Conservation (phyloP, 306 rosid genomes). For the Dalbergia cochinchinensis region DNA sequence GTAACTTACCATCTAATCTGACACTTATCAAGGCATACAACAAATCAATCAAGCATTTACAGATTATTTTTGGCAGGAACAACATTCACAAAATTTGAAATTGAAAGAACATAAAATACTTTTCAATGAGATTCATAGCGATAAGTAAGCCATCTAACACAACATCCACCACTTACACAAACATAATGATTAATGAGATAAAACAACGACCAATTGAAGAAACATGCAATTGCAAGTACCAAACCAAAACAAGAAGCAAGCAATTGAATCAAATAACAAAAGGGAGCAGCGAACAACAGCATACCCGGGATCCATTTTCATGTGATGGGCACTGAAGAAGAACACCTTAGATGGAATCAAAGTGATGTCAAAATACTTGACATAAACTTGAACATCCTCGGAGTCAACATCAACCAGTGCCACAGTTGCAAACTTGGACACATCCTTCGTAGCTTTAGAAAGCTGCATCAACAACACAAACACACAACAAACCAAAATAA, state of each 20-base stretch:
- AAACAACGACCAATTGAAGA: neutral
- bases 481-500: neutral
- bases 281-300: neutral
- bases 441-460: conserved; percentile 74
- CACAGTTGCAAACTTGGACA: conserved; percentile 83
- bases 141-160: neutral
- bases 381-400: conserved; percentile 73
- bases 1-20: too few relatives aligned
- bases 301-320: conserved; percentile 97
- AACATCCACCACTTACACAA: conserved; percentile 9
- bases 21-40: neutral
- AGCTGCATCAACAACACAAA: conserved; percentile 55
- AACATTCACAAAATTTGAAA: neutral
- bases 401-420: conserved; percentile 85
- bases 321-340: conserved; percentile 97
- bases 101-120: neutral
- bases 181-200: neutral
- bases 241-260: conserved; percentile 16
- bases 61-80: neutral
- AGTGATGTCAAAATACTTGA: conserved; percentile 82
- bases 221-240: neutral
- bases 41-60: neutral
- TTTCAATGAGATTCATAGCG: neutral
- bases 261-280: neutral
- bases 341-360: conserved; percentile 79